A percentile compares a stretch with the other conserved stretches of the same genome.
phyloP scores from a whole-genome alignment of 1,284 basidiomycete genomes.

The Tilletia walkeri region DNA sequence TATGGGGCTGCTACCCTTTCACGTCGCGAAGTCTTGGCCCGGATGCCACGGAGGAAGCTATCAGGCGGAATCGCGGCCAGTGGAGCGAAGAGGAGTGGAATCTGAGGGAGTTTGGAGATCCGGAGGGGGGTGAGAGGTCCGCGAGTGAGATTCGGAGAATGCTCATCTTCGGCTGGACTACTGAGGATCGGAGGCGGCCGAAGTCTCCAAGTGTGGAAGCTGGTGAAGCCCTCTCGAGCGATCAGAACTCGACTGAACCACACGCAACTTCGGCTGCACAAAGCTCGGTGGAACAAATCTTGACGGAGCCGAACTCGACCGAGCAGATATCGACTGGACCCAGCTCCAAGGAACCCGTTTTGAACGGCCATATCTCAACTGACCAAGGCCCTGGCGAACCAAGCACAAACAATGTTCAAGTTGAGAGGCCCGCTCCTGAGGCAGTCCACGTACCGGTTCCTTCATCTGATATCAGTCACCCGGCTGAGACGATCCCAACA shows the following conservation, averaged over 20 bases:
- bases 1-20: constrained; percentile 9
- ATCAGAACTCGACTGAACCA: neutral
- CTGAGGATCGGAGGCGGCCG: neutral
- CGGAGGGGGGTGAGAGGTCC: neutral
- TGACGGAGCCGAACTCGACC: too few relatives aligned
- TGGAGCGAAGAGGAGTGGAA: constrained; percentile 11
- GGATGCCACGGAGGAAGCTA: constrained; percentile 2
- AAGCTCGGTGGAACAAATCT: too few relatives aligned
- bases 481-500: too few relatives aligned
- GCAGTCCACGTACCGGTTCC: too few relatives aligned
- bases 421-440: too few relatives aligned
- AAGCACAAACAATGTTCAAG: too few relatives aligned
- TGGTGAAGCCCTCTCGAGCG: neutral
- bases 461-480: too few relatives aligned
- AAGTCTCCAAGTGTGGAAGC: neutral
- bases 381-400: too few relatives aligned
- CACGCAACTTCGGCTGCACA: too few relatives aligned
- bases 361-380: too few relatives aligned
- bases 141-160: neutral
- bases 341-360: too few relatives aligned
- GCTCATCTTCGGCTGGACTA: constrained; percentile 6
- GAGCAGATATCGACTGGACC: too few relatives aligned
- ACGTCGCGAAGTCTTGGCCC: neutral
- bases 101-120: constrained; percentile 10
- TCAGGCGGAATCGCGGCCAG: constrained; percentile 8